Percentiles rank a stretch among this genome's conserved stretches.
These are phyloP conservation scores for Berkeleyomyces rouxiae DNA, from an alignment of 2,329 filamentous ascomycete species.

Conservation along the genomic window DNA sequence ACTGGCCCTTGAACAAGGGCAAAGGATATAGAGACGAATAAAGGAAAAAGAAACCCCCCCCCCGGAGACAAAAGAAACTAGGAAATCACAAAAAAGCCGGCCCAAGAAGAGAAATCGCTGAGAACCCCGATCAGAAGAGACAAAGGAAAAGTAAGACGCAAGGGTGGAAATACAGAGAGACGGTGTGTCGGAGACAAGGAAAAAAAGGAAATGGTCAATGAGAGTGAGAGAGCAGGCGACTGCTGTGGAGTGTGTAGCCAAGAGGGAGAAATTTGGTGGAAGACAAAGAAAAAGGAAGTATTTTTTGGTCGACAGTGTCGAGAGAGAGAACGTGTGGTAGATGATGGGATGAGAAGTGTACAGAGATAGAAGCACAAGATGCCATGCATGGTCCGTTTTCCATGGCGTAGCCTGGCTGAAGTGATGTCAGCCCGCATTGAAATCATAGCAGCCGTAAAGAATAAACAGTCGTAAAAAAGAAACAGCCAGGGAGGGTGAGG, in stretches of 20 bases:
- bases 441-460: conserved; percentile 13
- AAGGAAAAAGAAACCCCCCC: neutral
- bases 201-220: conserved; percentile 1
- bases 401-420: neutral
- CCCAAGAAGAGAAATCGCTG: neutral
- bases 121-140: neutral
- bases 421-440: conserved; percentile 1
- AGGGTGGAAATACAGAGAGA: neutral
- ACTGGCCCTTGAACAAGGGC: neutral
- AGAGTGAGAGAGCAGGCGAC: conserved; percentile 3
- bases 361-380: conserved; percentile 3
- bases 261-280: neutral
- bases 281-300: neutral
- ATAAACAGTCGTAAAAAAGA: conserved; percentile 8
- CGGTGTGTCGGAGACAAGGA: neutral
- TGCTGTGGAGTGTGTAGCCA: conserved; percentile 1
- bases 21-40: neutral
- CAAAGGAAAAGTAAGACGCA: neutral
- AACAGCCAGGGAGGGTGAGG: neutral
- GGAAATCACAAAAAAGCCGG: neutral
- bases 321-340: neutral
- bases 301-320: neutral
- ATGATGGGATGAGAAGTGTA: neutral
- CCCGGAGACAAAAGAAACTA: neutral
- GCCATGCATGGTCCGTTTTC: neutral